Evolutionary conservation across 148 eudicot genomes (phyloP).

Genomic region (Agrostemma githago): DNA sequence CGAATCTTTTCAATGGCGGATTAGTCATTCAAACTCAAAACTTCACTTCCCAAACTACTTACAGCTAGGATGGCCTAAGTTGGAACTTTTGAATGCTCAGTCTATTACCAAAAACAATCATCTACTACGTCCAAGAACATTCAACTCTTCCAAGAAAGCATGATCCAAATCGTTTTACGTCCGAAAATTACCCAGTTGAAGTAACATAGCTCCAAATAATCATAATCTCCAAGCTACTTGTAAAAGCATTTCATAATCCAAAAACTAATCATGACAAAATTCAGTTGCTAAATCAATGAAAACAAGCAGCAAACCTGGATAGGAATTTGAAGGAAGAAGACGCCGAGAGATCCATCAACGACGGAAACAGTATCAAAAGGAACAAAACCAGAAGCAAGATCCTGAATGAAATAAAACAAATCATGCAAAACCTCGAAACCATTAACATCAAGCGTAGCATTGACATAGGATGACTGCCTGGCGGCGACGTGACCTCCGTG

Average conservation of each 20-base stretch:
- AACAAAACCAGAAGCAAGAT: conserved; percentile 45
- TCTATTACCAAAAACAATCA: too few species aligned
- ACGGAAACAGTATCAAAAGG: conserved; percentile 47
- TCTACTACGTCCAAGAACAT: too few species aligned
- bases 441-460: conserved; percentile 38
- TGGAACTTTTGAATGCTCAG: too few species aligned
- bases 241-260: neutral
- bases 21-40: neutral
- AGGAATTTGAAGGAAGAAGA: conserved; percentile 35
- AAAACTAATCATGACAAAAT: neutral
- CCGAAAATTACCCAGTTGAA: too few species aligned
- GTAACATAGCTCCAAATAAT: too few species aligned
- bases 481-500: conserved; percentile 36
- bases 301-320: conserved; percentile 32
- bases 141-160: too few species aligned
- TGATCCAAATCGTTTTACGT: too few species aligned
- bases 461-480: conserved; percentile 34
- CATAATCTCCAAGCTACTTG: too few species aligned
- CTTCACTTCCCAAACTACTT: neutral
- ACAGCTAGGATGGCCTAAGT: neutral
- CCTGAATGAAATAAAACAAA: conserved; percentile 43
- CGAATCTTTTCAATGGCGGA: neutral
- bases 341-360: conserved; percentile 30
- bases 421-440: conserved; percentile 52
- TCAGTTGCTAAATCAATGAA: too few species aligned